Conservation (phyloP, 768 basidiomycete species). For the Daedalea quercina region DNA sequence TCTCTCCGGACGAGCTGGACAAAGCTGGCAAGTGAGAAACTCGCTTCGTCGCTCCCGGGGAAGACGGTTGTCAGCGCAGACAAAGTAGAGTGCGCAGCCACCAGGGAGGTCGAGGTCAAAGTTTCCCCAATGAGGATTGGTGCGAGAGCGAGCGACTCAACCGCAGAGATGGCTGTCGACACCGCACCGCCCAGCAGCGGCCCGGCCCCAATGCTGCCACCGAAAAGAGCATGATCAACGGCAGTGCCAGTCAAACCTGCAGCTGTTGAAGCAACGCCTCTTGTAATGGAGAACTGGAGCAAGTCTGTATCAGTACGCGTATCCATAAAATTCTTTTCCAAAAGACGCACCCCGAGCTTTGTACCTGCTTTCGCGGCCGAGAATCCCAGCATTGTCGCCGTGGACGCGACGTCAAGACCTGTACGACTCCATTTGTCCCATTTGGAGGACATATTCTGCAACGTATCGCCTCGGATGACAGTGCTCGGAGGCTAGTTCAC, state of each 20-base stretch:
- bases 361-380: constrained; percentile 61
- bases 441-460: constrained; percentile 6
- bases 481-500: too few relatives aligned
- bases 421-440: constrained; percentile 43
- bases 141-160: constrained; percentile 66
- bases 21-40: constrained; percentile 76
- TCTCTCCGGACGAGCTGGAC: constrained; percentile 75
- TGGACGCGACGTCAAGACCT: constrained; percentile 61
- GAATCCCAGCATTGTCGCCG: constrained; percentile 59
- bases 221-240: constrained; percentile 64
- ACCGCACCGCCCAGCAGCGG: constrained; percentile 54
- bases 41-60: constrained; percentile 70
- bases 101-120: constrained; percentile 66
- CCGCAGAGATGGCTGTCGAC: constrained; percentile 52
- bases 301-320: constrained; percentile 5
- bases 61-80: constrained; percentile 68
- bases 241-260: constrained; percentile 51
- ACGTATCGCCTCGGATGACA: too few relatives aligned
- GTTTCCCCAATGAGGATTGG: constrained; percentile 74
- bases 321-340: constrained; percentile 1
- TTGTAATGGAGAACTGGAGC: constrained; percentile 59
- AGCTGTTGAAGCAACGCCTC: constrained; percentile 51
- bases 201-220: constrained; percentile 50
- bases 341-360: constrained; percentile 52
- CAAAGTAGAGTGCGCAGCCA: constrained; percentile 70